phyloP scores from a whole-genome alignment of 306 rosid genomes.

The Cyamopsis tetragonoloba region DNA sequence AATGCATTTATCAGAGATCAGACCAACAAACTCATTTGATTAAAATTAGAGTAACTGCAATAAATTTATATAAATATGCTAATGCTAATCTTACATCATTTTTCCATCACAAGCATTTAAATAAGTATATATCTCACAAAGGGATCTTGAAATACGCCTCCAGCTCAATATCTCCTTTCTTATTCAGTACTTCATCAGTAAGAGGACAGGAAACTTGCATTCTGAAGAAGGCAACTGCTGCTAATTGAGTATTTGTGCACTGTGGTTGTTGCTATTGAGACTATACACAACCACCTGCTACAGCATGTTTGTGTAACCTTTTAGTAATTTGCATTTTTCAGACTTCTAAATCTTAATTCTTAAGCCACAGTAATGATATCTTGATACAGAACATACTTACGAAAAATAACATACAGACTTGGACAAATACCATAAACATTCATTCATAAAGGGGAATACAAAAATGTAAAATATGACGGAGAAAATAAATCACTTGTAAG shows the following conservation, averaged over 20 bases:
- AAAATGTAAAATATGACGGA: not conserved
- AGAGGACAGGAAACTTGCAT: slow-evolving; percentile 29
- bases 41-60: too few relatives aligned
- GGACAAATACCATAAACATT: not conserved
- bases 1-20: too few relatives aligned
- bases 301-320: too few relatives aligned
- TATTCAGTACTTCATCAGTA: not conserved
- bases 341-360: too few relatives aligned
- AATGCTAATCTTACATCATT: not conserved
- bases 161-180: not conserved
- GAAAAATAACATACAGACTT: not conserved
- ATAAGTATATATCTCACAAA: not conserved
- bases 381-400: too few relatives aligned
- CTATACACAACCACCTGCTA: slow-evolving; percentile 41
- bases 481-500: not conserved
- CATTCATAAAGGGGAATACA: too few relatives aligned
- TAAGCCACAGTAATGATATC: too few relatives aligned
- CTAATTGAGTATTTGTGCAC: slow-evolving; percentile 20
- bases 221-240: slow-evolving; percentile 31
- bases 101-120: not conserved
- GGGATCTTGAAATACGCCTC: not conserved
- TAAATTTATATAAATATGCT: not conserved
- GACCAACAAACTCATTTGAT: too few relatives aligned
- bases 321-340: too few relatives aligned
- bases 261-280: slow-evolving; percentile 43